Percentiles rank a stretch among this genome's conserved stretches.
Conservation (phyloP, 495 filamentous ascomycete genomes). For the Glarea lozoyensis region DNA sequence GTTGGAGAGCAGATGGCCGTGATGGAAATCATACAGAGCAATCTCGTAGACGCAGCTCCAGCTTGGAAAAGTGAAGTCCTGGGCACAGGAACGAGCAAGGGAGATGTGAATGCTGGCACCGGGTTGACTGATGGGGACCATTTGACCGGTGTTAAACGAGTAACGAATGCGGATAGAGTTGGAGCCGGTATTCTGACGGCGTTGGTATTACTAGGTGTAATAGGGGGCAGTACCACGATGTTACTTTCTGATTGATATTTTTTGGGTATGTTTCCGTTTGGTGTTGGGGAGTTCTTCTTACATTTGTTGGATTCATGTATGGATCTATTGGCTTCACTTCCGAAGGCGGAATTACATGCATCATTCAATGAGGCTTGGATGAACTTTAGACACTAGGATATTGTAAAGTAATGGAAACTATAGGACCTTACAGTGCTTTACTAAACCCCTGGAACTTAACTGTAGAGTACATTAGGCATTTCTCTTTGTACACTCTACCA, state of each 20-base stretch:
- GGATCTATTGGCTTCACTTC: too few species aligned
- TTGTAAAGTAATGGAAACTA: too few species aligned
- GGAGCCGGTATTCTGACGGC: constrained; percentile 53
- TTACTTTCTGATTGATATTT: neutral
- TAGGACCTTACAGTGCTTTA: too few species aligned
- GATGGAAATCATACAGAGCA: constrained; percentile 55
- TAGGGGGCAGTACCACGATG: neutral
- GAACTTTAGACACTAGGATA: too few species aligned
- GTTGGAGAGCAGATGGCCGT: constrained; percentile 65
- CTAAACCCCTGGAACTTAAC: too few species aligned
- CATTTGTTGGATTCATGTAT: too few species aligned
- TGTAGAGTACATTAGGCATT: too few species aligned
- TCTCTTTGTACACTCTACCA: too few species aligned
- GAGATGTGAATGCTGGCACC: constrained; percentile 57
- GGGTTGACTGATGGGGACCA: constrained; percentile 26
- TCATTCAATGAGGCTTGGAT: too few species aligned
- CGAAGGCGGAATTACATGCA: too few species aligned
- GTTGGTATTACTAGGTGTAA: constrained; percentile 21
- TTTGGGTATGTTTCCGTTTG: too few species aligned
- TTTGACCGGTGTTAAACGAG: constrained; percentile 8
- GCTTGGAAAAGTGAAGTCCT: neutral
- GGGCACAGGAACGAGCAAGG: constrained; percentile 62
- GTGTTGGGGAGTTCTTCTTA: too few species aligned
- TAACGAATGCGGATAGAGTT: constrained; percentile 42
- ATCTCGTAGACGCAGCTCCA: constrained; percentile 25